Evolutionary conservation across 169 alveolate genomes (phyloP).

Genomic region (Blepharisma undulans): DNA sequence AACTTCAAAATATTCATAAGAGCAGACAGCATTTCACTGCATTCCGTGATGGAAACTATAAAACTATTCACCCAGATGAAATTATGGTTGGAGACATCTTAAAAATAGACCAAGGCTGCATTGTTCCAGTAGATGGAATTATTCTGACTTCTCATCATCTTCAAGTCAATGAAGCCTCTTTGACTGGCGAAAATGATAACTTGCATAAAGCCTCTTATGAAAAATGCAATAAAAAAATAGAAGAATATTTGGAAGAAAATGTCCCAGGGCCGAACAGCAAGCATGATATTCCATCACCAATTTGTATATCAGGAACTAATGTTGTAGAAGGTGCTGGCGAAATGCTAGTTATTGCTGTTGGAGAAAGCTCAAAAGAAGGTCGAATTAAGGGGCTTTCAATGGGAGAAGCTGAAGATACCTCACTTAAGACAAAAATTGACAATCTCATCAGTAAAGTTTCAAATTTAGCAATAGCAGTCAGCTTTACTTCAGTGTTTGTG

Average conservation of each 20-base stretch:
- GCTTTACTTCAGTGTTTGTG: conserved; percentile 57
- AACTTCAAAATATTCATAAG: conserved; percentile 75
- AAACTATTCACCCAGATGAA: conserved; percentile 61
- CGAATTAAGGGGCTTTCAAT: conserved; percentile 59
- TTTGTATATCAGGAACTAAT: conserved; percentile 85
- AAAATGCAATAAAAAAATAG: background rate
- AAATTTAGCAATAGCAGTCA: conserved; percentile 48
- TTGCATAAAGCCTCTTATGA: conserved; percentile 60
- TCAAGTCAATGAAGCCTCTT: conserved; percentile 83
- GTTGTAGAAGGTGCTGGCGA: conserved; percentile 87
- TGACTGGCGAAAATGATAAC: conserved; percentile 90
- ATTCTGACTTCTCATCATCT: conserved; percentile 79
- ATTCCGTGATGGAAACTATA: conserved; percentile 57
- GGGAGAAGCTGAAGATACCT: conserved; percentile 65
- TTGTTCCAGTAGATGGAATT: conserved; percentile 81
- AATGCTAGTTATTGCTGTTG: conserved; percentile 83
- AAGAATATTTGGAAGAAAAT: background rate
- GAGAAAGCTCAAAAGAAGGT: conserved; percentile 81
- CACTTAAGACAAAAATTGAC: conserved; percentile 67
- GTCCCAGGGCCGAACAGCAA: background rate
- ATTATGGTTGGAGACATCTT: conserved; percentile 90
- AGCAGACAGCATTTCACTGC: conserved; percentile 59
- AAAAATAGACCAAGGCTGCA: conserved; percentile 83
- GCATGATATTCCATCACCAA: conserved; percentile 78
- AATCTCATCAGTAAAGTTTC: conserved; percentile 62